Evolutionary conservation across 2,329 filamentous ascomycete species (phyloP), one percentile per base, ranked within the genome.

Genomic region (Cercospora nicotianae): DNA sequence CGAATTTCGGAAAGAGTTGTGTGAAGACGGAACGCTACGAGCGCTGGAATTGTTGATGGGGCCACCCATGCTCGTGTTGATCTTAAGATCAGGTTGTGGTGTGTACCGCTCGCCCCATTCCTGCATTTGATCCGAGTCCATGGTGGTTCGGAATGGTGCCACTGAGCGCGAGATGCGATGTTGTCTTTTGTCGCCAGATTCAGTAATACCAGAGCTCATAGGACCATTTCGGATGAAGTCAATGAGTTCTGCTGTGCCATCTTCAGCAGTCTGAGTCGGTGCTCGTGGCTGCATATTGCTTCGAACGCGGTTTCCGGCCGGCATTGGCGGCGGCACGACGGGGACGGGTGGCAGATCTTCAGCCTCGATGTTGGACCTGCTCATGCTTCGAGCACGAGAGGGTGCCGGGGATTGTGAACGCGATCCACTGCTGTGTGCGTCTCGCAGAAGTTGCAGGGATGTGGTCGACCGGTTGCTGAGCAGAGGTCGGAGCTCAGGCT

Each of bases 141-240:
- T 91, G 0, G 93, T 94, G 39, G 86, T 89, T 64, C 92, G 87
- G 83, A 96, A 96, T 1, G 93, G 92, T 9, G 93, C 93, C 12
- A 95, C 89, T n/a, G 87, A 87, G 18, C 91, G 89, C 51, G 93
- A 91, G 69, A 96, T 95, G 26, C 92, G 89, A 67, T 89, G 91
- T 70, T 87, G 86, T 31, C 69, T 66, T 10, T 59, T 65, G 23
- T 66, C 63, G 26, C 31, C 57, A 20, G 45, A 16, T 18, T 36
- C 48, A 20, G 61, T 18, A 18, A 64, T 36, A 13, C 63, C 55
- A 53, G 83, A 84, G 36, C 83, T 81, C 39, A 70, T 53, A 3
- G 93, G 93, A 0, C 94, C 94, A 77, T 92, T 90, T 57, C 94
- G 90, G 72, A 99, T 96, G 78, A 99, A 98, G 77, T 98, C 94